These are phyloP conservation scores for Acidiella bohemica DNA, from an alignment of 495 filamentous ascomycete genomes.

Conservation along the genomic window DNA sequence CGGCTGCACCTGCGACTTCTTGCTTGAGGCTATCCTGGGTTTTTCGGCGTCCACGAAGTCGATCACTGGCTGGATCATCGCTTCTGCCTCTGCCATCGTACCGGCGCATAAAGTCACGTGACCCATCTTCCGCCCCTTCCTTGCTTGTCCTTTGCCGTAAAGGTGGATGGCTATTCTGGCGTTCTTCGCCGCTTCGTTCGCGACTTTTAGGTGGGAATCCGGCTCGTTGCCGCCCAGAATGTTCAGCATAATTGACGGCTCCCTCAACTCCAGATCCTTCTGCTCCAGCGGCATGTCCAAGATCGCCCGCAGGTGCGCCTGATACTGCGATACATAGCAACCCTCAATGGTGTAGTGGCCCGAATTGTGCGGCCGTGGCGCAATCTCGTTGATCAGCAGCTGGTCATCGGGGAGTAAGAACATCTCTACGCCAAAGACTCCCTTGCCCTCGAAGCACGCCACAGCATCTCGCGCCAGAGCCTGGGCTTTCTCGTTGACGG, in stretches of 20 bases:
- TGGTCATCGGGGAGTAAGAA: constrained; percentile 65
- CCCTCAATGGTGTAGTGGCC: constrained; percentile 97
- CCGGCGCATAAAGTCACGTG: constrained; percentile 68
- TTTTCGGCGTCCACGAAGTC: constrained; percentile 22
- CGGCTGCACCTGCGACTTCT: constrained; percentile 26
- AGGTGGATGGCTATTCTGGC: constrained; percentile 61
- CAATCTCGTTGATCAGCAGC: constrained; percentile 81
- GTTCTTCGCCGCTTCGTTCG: constrained; percentile 47
- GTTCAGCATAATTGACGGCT: constrained; percentile 84
- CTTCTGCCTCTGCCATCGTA: constrained; percentile 59
- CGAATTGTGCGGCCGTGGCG: constrained; percentile 91
- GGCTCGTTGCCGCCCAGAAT: constrained; percentile 67
- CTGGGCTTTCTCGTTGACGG: constrained; percentile 51
- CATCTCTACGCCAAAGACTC: constrained; percentile 94
- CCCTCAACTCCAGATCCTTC: constrained; percentile 42
- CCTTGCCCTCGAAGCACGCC: constrained; percentile 67
- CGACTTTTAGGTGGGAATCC: constrained; percentile 56
- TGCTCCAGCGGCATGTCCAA: constrained; percentile 59
- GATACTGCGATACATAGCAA: constrained; percentile 78
- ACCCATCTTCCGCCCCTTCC: constrained; percentile 85
- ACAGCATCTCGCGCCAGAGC: constrained; percentile 68
- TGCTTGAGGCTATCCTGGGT: too few relatives aligned
- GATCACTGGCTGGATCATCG: constrained; percentile 39
- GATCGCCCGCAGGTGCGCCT: constrained; percentile 78
- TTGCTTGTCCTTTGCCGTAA: constrained; percentile 77